These are phyloP conservation scores for Dactylonectria estremocensis DNA, from an alignment of 2,329 filamentous ascomycete species.

Conservation along the genomic window DNA sequence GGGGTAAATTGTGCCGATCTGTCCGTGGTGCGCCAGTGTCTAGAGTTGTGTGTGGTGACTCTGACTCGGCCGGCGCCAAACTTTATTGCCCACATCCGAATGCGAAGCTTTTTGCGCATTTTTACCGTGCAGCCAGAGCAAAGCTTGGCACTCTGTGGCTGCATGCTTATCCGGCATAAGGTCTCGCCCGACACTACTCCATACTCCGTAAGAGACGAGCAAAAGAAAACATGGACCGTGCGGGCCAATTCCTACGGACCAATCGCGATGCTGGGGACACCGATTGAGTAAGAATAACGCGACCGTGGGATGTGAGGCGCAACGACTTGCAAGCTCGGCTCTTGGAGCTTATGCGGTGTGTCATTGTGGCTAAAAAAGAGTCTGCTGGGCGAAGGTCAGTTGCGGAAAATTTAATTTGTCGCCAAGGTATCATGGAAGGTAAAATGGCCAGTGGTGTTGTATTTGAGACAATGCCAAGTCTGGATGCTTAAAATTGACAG, in stretches of 20 bases:
- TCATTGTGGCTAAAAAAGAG: neutral
- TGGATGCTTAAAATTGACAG: constrained; percentile 26
- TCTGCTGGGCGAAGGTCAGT: neutral
- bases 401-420: neutral
- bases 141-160: constrained; percentile 50
- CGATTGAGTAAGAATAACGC: neutral
- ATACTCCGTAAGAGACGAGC: neutral
- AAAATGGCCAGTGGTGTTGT: neutral
- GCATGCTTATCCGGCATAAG: constrained; percentile 48
- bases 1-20: constrained; percentile 47
- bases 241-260: neutral
- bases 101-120: constrained; percentile 47
- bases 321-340: neutral
- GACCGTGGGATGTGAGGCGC: neutral
- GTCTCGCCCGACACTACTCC: constrained; percentile 33
- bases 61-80: constrained; percentile 43
- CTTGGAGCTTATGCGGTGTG: neutral
- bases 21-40: constrained; percentile 42
- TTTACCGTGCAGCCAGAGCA: constrained; percentile 48
- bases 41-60: neutral
- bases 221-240: neutral
- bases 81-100: constrained; percentile 34
- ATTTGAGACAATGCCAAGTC: constrained; percentile 4
- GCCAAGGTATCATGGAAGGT: neutral
- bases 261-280: neutral